Base-by-base conservation (phyloP, 1,139 yeast genomes). In the Candida neerlandica region DNA sequence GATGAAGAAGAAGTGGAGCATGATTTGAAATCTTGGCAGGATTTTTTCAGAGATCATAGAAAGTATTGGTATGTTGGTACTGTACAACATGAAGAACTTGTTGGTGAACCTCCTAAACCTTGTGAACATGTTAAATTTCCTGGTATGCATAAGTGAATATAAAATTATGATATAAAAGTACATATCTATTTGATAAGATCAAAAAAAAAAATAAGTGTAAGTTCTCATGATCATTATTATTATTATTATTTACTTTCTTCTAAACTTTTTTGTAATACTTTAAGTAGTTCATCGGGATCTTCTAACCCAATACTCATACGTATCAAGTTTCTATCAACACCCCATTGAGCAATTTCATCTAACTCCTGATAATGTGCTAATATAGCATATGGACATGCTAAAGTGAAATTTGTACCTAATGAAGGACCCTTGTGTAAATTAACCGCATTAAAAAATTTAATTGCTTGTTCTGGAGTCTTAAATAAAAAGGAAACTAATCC, bases 361-460 rank as follows among this genome's bases (percentile, higher is more conserved):
- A 91, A 71, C 64, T 92, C 98, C 45, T 74, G 78, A 64, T 84
- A 92, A 66, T 94, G 97, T 0, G 97, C 97, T 53, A 94, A 76
- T 44, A 94, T 81, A 3, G 97, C 81, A 67, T 94, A 94, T 7
- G 98, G 98, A 62, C 96, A 90, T 4, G 90, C 92, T 59, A 92
- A 75, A 0, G 98, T 90, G 71, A 91, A 90, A 66, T 90, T 94
- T 0, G 98, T 91, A 4, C 98, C 98, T 58, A 94, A 77, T 15
- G 96, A 88, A 3, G 98, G 98, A 2, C 98, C 98, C 67, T 94
- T 94, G 55, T 94, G 89, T 50, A 92, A 71, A 45, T 80, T 75
- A 44, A 89, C 80, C 2, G 83, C 76, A 66, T 94, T 88, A 71
- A 87, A 94, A 64, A 94, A 94, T 27, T 72, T 73, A 41, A 78